phyloP scores from a whole-genome alignment of 306 rosid species.

The Trifolium pratense region DNA sequence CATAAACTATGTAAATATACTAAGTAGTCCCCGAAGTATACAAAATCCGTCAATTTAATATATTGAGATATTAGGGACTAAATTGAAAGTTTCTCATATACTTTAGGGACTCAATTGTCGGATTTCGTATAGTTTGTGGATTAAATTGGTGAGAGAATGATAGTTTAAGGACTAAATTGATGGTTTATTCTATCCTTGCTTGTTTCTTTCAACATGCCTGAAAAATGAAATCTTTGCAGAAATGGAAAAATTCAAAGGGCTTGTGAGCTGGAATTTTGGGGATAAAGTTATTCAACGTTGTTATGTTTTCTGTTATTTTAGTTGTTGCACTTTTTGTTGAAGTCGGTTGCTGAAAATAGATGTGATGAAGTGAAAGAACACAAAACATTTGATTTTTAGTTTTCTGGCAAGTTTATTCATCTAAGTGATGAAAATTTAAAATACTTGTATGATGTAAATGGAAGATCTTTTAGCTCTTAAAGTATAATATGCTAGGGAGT shows the following conservation, averaged over 20 bases:
- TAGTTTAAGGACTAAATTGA: too few relatives aligned
- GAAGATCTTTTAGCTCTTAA: not conserved
- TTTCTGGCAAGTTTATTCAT: not conserved
- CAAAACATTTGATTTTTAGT: not conserved
- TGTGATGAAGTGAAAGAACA: slow-evolving; percentile 11
- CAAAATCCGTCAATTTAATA: too few relatives aligned
- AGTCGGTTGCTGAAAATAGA: not conserved
- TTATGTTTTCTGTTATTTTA: not conserved
- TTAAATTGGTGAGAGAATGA: too few relatives aligned
- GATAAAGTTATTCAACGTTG: not conserved
- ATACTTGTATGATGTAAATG: not conserved
- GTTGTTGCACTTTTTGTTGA: slow-evolving; percentile 2
- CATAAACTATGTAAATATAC: too few relatives aligned
- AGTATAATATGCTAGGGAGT: not conserved
- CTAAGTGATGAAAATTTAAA: not conserved
- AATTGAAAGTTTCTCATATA: too few relatives aligned
- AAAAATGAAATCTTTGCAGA: not conserved
- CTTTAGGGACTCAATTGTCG: too few relatives aligned
- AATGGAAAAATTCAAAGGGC: not conserved
- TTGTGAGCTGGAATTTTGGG: not conserved
- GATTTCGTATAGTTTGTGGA: too few relatives aligned
- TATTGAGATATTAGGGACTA: too few relatives aligned
- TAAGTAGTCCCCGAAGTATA: too few relatives aligned
- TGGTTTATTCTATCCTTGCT: not conserved
- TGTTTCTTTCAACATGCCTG: not conserved